These are phyloP conservation scores for Cutaneotrichosporon curvatum DNA, from an alignment of 1,284 basidiomycete genomes.

Conservation along the genomic window DNA sequence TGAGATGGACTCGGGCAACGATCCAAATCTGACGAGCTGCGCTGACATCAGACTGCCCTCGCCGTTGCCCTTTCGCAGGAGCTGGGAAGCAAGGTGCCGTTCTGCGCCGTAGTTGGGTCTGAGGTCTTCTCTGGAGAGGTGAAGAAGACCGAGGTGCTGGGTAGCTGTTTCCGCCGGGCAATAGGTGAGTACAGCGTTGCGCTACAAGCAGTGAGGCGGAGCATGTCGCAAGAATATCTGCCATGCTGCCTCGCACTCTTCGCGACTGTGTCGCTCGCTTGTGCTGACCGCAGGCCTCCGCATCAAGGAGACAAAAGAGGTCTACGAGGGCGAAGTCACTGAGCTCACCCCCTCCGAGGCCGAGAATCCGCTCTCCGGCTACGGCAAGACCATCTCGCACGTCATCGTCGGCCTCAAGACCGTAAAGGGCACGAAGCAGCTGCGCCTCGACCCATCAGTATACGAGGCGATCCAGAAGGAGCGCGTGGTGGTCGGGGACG, in stretches of 20 bases:
- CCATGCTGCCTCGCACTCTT: not conserved
- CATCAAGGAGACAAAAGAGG: slow-evolving; percentile 98
- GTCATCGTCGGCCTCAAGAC: slow-evolving; percentile 96
- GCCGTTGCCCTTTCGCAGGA: slow-evolving; percentile 91
- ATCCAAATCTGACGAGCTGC: too few relatives aligned
- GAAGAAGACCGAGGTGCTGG: slow-evolving; percentile 98
- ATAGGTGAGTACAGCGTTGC: slow-evolving; percentile 63
- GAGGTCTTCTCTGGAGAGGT: slow-evolving; percentile 97
- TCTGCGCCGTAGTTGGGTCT: slow-evolving; percentile 96
- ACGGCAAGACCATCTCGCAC: slow-evolving; percentile 97
- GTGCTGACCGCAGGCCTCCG: slow-evolving; percentile 62
- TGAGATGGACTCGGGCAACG: too few relatives aligned
- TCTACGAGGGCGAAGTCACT: slow-evolving; percentile 97
- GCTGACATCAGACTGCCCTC: slow-evolving; percentile 72
- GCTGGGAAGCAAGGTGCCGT: slow-evolving; percentile 88
- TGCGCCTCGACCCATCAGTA: slow-evolving; percentile 87
- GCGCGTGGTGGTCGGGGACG: slow-evolving; percentile 92
- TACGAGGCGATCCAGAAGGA: slow-evolving; percentile 98
- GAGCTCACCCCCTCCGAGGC: slow-evolving; percentile 92
- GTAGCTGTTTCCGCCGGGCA: slow-evolving; percentile 87
- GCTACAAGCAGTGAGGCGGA: too few relatives aligned
- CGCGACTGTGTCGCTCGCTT: not conserved
- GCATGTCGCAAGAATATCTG: too few relatives aligned
- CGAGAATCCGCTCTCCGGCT: slow-evolving; percentile 90
- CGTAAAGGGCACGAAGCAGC: slow-evolving; percentile 95